Conservation (phyloP, 305 asterid genomes). For the Fraxinus dipetala region DNA sequence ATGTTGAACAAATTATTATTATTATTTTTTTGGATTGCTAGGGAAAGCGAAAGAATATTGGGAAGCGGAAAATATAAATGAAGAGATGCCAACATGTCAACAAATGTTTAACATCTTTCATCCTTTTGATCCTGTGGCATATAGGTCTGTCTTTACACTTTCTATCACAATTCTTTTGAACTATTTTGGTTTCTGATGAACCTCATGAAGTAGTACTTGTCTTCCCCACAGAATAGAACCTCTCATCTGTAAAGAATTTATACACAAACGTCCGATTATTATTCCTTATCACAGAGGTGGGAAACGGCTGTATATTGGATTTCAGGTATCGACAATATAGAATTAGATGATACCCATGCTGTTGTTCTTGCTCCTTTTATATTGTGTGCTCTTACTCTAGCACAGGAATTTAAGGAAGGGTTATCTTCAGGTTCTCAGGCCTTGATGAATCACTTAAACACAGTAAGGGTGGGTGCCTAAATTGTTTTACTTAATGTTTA, state of each 20-base stretch:
- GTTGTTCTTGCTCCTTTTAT: slow-evolving; percentile 11
- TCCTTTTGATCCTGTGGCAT: slow-evolving; percentile 98
- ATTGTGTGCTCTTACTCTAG: slow-evolving; percentile 21
- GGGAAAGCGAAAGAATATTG: slow-evolving; percentile 81
- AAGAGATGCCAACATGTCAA: slow-evolving; percentile 95
- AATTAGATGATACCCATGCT: not conserved
- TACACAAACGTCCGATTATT: slow-evolving; percentile 65
- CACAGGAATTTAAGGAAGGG: slow-evolving; percentile 85
- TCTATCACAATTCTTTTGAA: not conserved
- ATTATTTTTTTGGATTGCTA: slow-evolving; percentile 34
- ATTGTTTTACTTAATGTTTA: slow-evolving; percentile 14
- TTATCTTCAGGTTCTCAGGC: slow-evolving; percentile 73
- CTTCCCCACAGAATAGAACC: slow-evolving; percentile 72
- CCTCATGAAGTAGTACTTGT: slow-evolving; percentile 20
- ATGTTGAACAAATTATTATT: slow-evolving; percentile 18
- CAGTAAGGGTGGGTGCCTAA: slow-evolving; percentile 48
- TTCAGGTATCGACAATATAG: slow-evolving; percentile 51
- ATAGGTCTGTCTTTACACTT: slow-evolving; percentile 32
- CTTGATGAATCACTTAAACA: slow-evolving; percentile 49
- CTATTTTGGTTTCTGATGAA: slow-evolving; percentile 8
- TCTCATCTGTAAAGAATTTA: slow-evolving; percentile 74
- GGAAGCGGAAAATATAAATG: slow-evolving; percentile 72
- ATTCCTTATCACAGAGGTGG: slow-evolving; percentile 97
- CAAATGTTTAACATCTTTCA: slow-evolving; percentile 93
- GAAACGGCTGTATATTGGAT: slow-evolving; percentile 81